Base-by-base conservation (phyloP, 352 stramenopile species). In the Globisporangium spinosum region DNA sequence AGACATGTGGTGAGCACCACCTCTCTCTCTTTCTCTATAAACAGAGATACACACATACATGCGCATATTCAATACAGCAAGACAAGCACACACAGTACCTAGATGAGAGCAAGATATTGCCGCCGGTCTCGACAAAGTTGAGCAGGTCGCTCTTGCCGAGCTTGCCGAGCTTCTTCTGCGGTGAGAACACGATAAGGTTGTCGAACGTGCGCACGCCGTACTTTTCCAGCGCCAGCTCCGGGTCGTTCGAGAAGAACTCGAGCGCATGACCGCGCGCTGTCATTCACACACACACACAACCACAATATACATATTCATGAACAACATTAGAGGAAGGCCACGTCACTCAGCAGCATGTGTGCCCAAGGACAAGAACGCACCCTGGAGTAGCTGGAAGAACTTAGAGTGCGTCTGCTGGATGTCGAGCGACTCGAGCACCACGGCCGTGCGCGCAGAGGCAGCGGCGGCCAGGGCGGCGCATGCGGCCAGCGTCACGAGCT, bases 161-260 rank as follows among this genome's bases (percentile, higher is more conserved):
- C 58, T 77, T 79, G 23, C 77, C 80, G 23, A 90, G 76, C 65
- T 89, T 90, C 77, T 92, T 92, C 57, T 90, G 76, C 29, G 91
- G 89, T 45, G 90, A 90, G 61, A 98, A 91, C 61, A 97, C 71
- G 61, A 98, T 76, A 67, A 98, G 76, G 71, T 98, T 94, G 65
- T 98, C 93, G 71, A 89, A 97, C 58, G 81, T 70, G 54, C 78
- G 82, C 73, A 96, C 90, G 61, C 91, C 91, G 75, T 92, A 98
- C 66, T 80, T 72, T n/a, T 87, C 82, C 1, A 98, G 78, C 49
- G 71, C 58, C 22, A 97, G 67, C 40, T 77, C 66, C 53, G 85
- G 71, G 17, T 89, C 82, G 51, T 79, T 82, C 8, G 80, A 64
- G 63, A 82, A 78, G 69, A 89, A 93, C 58, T 74, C 72, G 25